Evolutionary conservation across 2,329 filamentous ascomycete species (phyloP), one percentile per base, ranked within the genome.

Genomic region (Cryphonectria naterciae): DNA sequence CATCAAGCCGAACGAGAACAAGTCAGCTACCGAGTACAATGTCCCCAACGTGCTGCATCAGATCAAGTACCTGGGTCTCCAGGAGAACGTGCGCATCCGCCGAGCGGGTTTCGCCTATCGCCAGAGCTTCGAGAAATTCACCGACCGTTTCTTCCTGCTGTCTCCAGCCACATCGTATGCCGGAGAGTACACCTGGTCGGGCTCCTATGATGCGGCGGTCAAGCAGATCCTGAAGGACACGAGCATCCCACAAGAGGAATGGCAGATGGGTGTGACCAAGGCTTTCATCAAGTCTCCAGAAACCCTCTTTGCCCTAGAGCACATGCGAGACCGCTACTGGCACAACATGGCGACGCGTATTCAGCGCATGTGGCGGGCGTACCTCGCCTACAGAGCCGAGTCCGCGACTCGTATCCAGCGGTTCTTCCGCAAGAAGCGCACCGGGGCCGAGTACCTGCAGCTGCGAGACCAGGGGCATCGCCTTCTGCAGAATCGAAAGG

Each of bases 1-100:
- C 0, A 98, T 99, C 84, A 99, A 99, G 83, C 96, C 96, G 1
- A 99, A 99, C 84, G 96, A 99, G 82, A 98, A 98, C 85, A 99
- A 98, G 81, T 97, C 95, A 2, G 92, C 94, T 0, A 91, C 90
- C 15, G 96, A 99, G 79, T 99, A 97, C 81, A 98, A 97, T 76
- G 87, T 88, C 28, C 90, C 91, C 41, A 98, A 98, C 76, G 96
- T 99, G 28, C 86, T 98, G 77, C 96, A 99, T 86, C 96, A 99
- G 80, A 94, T 98, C 87, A 98, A 99, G 80, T 99, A 99, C 77
- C 91, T 99, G 19, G 96, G 96, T 89, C 85, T 99, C n/a, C 95
- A 98, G 80, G 96, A 99, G 83, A 99, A 99, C 86, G 96, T 99
- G 56, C 92, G 96, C 62, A 99, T 99, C 81, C 92, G 96, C 75